phyloP scores from a whole-genome alignment of 495 filamentous ascomycete genomes.

The Neurospora sp. region DNA sequence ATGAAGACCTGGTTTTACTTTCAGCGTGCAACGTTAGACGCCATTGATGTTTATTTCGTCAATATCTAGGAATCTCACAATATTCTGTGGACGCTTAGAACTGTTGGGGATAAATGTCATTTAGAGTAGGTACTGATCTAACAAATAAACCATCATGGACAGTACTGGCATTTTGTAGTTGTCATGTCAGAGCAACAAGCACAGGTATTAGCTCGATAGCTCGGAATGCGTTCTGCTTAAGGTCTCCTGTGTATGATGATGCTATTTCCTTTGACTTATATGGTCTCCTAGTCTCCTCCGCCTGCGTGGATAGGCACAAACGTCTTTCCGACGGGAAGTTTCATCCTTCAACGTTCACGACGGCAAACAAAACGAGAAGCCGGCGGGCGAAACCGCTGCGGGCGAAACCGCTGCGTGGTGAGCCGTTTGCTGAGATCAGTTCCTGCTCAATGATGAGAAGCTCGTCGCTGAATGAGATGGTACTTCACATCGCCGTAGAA shows the following conservation, averaged over 20 bases:
- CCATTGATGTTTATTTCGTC: not conserved
- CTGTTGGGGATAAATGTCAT: not conserved
- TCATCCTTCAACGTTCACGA: not conserved
- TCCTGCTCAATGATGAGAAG: no score
- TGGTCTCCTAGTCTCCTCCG: not conserved
- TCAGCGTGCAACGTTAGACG: not conserved
- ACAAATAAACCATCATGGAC: not conserved
- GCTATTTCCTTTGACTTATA: not conserved
- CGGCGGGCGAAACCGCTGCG: no score
- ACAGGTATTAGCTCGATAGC: no score
- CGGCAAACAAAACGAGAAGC: not conserved
- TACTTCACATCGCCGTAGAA: no score
- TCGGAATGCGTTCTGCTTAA: not conserved
- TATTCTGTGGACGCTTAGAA: not conserved
- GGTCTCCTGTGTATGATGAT: not conserved
- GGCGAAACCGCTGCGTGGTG: no score
- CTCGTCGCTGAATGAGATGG: no score
- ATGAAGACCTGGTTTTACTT: not conserved
- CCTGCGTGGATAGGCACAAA: not conserved
- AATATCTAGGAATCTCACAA: not conserved
- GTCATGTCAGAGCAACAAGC: not conserved
- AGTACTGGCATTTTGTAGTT: not conserved
- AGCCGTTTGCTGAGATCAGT: no score
- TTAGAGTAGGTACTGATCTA: not conserved
- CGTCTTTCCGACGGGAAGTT: not conserved